Conservation (phyloP, 345 rosid species). For the Passiflora organensis region DNA sequence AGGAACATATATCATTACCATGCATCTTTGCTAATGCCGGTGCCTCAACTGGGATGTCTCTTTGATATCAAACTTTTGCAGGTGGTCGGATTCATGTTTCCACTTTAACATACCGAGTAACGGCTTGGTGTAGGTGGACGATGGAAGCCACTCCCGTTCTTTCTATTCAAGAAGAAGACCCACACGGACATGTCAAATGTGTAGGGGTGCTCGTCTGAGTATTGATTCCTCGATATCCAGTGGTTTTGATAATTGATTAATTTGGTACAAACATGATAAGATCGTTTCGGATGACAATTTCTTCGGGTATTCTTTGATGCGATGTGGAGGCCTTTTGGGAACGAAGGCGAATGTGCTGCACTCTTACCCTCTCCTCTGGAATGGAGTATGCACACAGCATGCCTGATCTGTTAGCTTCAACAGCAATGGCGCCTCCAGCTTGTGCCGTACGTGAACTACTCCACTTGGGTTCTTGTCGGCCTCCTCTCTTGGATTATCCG, state of each 20-base stretch:
- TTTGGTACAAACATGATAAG: conserved; percentile 77
- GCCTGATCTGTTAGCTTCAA: conserved; percentile 65
- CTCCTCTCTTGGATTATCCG: conserved; percentile 64
- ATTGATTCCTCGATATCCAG: too few species aligned
- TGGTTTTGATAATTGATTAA: too few species aligned
- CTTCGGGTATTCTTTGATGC: conserved; percentile 55
- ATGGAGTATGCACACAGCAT: conserved; percentile 63
- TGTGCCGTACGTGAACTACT: conserved; percentile 63
- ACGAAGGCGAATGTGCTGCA: too few species aligned
- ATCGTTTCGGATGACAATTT: conserved; percentile 88
- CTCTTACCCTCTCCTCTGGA: conserved; percentile 43
- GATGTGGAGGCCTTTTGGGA: too few species aligned
- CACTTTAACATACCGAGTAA: conserved; percentile 40
- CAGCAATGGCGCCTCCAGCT: conserved; percentile 75
- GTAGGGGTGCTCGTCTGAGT: too few species aligned
- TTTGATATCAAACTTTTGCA: conserved; percentile 17
- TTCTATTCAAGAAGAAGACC: conserved; percentile 50
- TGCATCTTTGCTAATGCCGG: conserved; percentile 72
- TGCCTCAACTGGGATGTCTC: conserved; percentile 16
- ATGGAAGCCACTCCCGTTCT: conserved; percentile 66
- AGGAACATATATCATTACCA: conserved; percentile 66
- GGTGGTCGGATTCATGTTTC: conserved; percentile 61
- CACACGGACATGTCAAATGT: conserved; percentile 77
- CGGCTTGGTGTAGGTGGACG: conserved; percentile 93
- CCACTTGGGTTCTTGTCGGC: conserved; percentile 59